Evolutionary conservation across 2,329 filamentous ascomycete species (phyloP), one percentile per base, ranked within the genome.

Genomic region (Drechslerella coelobrocha): DNA sequence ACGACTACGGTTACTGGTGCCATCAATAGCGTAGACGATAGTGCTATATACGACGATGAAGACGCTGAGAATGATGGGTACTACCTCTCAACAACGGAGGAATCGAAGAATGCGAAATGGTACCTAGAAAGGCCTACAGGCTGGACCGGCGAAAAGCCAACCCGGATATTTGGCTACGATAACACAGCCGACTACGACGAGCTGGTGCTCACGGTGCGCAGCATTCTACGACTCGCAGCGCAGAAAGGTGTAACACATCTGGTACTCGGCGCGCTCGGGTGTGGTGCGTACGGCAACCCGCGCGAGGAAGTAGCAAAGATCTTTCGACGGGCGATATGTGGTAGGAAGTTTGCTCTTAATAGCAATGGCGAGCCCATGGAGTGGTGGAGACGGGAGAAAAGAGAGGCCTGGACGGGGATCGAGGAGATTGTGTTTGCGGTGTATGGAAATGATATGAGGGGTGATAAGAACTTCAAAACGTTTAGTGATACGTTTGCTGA

Each of bases 221-320:
- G 80, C 4, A 84, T 87, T 1, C 75, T 88, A 76, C 80, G 85
- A 1, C 82, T 88, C 2, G 79, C 81, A 1, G 76, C 79, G 7
- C 75, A 78, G 0, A 82, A 81, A 63, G 82, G 83, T 0, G 79
- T 80, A 2, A 79, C 78, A 37, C 82, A 79, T 61, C 74, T 88
- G 0, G 83, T 89, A 0, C 78, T 88, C 0, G 86, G 86, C 0
- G 85, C 86, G 0, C 88, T 86, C 85, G 86, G 86, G 0, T 88
- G 85, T 68, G 86, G 86, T 1, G 84, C 84, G 0, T 86, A 87
- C 63, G 85, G 84, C 0, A 88, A 88, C 72, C 86, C 86, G 0
- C 82, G 86, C 0, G 78, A 78, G 1, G 85, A 88, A 76, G 78
- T 88, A 27, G 85, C 86, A 12, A 78, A 79, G 17, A 81, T 83